Base-by-base conservation (phyloP, 352 stramenopile species). In the Phytophthora nicotianae region DNA sequence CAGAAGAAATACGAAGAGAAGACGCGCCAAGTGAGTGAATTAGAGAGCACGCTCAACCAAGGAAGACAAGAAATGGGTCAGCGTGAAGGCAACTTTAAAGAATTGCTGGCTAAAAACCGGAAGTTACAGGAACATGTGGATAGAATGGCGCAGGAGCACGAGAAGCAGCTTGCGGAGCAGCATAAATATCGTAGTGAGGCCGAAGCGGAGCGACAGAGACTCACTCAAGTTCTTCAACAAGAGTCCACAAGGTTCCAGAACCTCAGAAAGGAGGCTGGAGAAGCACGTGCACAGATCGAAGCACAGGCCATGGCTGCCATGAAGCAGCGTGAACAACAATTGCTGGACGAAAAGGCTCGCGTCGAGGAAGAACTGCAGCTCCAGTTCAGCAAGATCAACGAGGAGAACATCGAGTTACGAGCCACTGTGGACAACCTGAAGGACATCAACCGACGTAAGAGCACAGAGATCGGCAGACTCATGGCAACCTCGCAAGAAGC, bases 361-460 rank as follows among this genome's bases (percentile, higher is more conserved):
- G 38, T 74, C 24, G 65, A 74, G 63, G 76, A 79, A 45, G 70
- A 75, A 11, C 47, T 83, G 48, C 59, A 72, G 7, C 65, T 70
- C 2, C 62, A 85, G 33, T 48, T 80, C 13, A 49, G 48, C 23
- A 63, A 72, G 50, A 65, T 84, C 33, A 73, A 76, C 24, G 54
- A 75, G n/a, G 68, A 81, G 17, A 80, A 75, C 29, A 51, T 46
- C 9, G 70, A 88, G 29, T 53, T 93, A 4, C 58, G 70, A 16
- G 51, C 68, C 8, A 73, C 81, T 29, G 60, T 85, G 13, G 63
- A 86, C n/a, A 77, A 62, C 10, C 37, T 89, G 9, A 77, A 84
- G 46, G 72, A 81, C 16, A 62, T 80, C 2, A 88, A 66, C 32
- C 62, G 70, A 40, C 75, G 78, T 45, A 83, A 90, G 57, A 84